These are phyloP conservation scores for Myxozyma geophila DNA, from an alignment of 805 yeast genomes.

Conservation along the genomic window DNA sequence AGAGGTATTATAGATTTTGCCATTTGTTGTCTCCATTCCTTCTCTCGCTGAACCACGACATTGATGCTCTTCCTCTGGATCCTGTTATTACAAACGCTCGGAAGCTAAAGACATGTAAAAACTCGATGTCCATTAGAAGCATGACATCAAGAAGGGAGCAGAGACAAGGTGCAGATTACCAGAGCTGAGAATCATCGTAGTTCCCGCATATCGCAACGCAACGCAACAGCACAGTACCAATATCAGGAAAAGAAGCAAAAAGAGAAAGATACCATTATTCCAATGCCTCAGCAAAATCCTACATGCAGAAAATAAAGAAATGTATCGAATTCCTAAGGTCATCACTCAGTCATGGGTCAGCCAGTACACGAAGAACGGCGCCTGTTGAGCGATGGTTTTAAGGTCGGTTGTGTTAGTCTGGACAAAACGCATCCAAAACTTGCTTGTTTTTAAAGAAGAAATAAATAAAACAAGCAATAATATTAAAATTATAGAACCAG, in stretches of 20 bases:
- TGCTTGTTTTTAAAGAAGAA: too few species aligned
- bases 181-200: conserved; percentile 24
- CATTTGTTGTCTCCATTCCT: neutral
- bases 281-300: neutral
- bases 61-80: neutral
- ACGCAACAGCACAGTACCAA: neutral
- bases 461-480: neutral
- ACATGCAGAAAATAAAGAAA: conserved; percentile 7
- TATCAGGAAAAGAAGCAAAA: neutral
- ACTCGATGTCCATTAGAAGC: neutral
- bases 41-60: neutral
- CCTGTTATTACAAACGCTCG: neutral
- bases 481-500: too few species aligned
- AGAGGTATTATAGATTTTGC: neutral
- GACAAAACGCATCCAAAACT: neutral
- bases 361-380: conserved; percentile 32
- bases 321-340: conserved; percentile 37
- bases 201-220: neutral
- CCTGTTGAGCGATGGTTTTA: conserved; percentile 38
- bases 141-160: neutral
- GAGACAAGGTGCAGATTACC: conserved; percentile 28
- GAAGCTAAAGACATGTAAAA: neutral
- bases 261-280: neutral
- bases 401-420: conserved; percentile 29
- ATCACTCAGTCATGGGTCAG: conserved; percentile 39